Evolutionary conservation across 1,139 yeast species (phyloP), one percentile per base, ranked within the genome.

Genomic region (Sugiyamaella paludigena): DNA sequence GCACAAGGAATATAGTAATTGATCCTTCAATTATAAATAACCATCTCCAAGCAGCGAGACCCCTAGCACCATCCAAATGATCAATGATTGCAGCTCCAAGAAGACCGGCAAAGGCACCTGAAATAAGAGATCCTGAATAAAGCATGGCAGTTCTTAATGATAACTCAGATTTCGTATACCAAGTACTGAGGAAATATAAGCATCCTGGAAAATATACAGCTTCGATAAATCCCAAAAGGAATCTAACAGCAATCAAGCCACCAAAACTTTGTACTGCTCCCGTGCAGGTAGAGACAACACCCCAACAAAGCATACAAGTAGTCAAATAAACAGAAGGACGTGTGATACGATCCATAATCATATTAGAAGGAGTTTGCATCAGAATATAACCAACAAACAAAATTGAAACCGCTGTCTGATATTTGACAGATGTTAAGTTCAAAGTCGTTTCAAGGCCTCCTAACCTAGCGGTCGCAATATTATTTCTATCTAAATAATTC

Each of bases 181-280:
- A 57, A 32, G 57, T 53, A 7, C 62, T 53, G 26, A 62, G 43
- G 31, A 56, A 54, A 41, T 56, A 61, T 40, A 58, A 58, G 26
- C 56, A 77, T 46, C 81, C 80, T 5, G 83, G 80, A 60, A 78
- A 80, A 55, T 79, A 74, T 1, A 82, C 84, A 31, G 83, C 74
- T 61, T 81, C 86, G 41, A 76, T 72, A 38, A 79, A 63, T 19
- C 86, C 86, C 39, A 80, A 65, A 42, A 79, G 61, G 48, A 77
- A 67, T 58, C 84, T 70, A 10, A 73, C 63, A 1, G 74, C 75
- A 47, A 78, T 58, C 37, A 77, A 65, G 4, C 77, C 78, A 19
- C 69, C 71, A 56, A 64, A 76, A 35, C 70, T 67, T 32, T 68
- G 63, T 2, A 71, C n/a, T n/a, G n/a, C 75, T 9, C 70, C 65